Evolutionary conservation across 2,329 filamentous ascomycete genomes (phyloP), one percentile per base, ranked within the genome.

Genomic region (Onygenales sp.): DNA sequence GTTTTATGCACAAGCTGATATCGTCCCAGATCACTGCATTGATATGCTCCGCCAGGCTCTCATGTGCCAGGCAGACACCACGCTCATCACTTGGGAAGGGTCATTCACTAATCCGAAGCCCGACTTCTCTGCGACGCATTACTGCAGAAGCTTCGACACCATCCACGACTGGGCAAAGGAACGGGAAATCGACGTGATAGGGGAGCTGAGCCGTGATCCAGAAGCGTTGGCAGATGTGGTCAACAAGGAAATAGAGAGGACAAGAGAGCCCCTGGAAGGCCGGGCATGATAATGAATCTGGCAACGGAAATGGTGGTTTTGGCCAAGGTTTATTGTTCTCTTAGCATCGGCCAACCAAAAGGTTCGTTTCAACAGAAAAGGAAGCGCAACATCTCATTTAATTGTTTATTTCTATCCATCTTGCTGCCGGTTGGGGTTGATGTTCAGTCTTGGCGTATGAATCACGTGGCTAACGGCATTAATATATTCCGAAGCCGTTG

Each of bases 11-110:
- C 38, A 33, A 39, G 17, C 43, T 44, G 36, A 54, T 31, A 11
- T 43, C 35, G 10, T 10, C 31, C 7, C 39, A 60, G 57, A 57
- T 36, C 56, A 60, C 38, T 59, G 56, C 27, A 57, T 59, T 43
- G 58, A 59, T 33, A 56, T 58, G 21, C 46, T 59, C 51, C 56
- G 58, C 10, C 53, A 58, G 38, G 39, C 43, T 14, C 39, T 58
- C 14, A 53, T 52, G 47, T 59, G 56, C 41, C 45, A 56, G 13
- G 57, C 55, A 13, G 56, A 60, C 47, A 52, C 50, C 11, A 53
- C 56, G 17, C 55, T 59, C 33, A 59, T 59, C 41, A 59, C 54
- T 4, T 59, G 57, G 47, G 53, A 48, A 9, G 33, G 38, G 7
- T 48, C 42, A 41, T 35, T 55, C 32, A 14, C 14, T 6, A 39